Conservation (phyloP, 305 asterid genomes). For the Rubia peregrina region DNA sequence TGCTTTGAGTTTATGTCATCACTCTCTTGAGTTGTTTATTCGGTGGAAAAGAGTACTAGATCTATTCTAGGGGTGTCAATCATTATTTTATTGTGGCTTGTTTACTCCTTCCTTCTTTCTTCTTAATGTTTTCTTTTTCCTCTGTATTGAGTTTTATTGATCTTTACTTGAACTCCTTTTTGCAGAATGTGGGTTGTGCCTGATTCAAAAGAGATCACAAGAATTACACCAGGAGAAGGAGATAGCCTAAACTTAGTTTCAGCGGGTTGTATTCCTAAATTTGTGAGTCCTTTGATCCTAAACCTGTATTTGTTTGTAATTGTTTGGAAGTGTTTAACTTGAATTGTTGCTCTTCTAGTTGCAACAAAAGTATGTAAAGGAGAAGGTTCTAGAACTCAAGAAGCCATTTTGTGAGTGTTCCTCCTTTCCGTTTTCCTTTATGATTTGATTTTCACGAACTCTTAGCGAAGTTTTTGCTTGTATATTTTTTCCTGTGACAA, state of each 20-base stretch:
- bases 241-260: conserved; percentile 59
- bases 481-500: background rate
- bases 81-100: background rate
- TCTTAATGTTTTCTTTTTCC: conserved; percentile 9
- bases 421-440: conserved; percentile 10
- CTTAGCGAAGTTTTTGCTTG: background rate
- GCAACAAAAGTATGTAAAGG: conserved; percentile 49
- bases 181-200: conserved; percentile 61
- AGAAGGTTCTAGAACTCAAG: conserved; percentile 48
- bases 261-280: conserved; percentile 59
- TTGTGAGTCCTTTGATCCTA: conserved; percentile 41
- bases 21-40: conserved; percentile 1
- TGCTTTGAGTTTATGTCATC: conserved; percentile 4
- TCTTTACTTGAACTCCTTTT: conserved; percentile 8
- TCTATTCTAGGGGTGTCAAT: conserved; percentile 22
- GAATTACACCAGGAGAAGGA: conserved; percentile 54
- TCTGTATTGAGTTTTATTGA: conserved; percentile 5
- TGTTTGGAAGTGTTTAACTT: conserved; percentile 4
- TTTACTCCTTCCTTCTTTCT: background rate
- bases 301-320: background rate
- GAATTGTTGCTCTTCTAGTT: conserved; percentile 12
- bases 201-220: conserved; percentile 52
- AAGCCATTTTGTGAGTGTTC: conserved; percentile 47
- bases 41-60: conserved; percentile 25
- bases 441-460: conserved; percentile 1